Evolutionary conservation across 2,329 filamentous ascomycete genomes (phyloP).

Genomic region (Colletotrichum cordylinicola): DNA sequence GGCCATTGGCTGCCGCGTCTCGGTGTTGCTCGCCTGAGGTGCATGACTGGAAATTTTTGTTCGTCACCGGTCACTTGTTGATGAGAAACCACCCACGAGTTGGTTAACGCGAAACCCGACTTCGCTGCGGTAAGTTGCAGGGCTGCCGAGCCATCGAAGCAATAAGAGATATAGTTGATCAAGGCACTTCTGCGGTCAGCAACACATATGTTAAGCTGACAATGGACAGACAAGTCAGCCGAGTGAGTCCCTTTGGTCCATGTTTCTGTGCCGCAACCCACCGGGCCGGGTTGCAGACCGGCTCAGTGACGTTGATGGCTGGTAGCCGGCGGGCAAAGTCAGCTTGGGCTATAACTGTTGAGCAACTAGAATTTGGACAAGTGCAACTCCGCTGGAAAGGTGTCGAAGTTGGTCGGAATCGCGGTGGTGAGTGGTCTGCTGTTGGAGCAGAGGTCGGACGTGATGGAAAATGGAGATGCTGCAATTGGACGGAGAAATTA

Average conservation of each 20-base stretch:
- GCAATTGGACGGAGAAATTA: conserved; percentile 16
- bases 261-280: not conserved
- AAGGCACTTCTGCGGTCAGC: not conserved
- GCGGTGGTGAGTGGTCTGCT: not conserved
- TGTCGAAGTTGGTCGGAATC: not conserved
- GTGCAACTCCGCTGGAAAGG: not conserved
- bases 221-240: not conserved
- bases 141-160: not conserved
- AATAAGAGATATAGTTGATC: not conserved
- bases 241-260: not conserved
- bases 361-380: not conserved
- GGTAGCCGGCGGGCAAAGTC: not conserved
- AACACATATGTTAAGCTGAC: not conserved
- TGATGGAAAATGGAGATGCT: not conserved
- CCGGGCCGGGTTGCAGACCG: not conserved
- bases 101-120: not conserved
- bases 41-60: not conserved
- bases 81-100: not conserved
- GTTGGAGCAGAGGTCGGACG: not conserved
- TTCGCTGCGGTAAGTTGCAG: not conserved
- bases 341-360: not conserved
- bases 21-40: conserved; percentile 18
- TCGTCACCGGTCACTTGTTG: not conserved
- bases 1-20: conserved; percentile 9
- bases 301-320: not conserved